Evolutionary conservation across 148 eudicot species (phyloP), one percentile per base, ranked within the genome.

Genomic region (Simmondsia chinensis): DNA sequence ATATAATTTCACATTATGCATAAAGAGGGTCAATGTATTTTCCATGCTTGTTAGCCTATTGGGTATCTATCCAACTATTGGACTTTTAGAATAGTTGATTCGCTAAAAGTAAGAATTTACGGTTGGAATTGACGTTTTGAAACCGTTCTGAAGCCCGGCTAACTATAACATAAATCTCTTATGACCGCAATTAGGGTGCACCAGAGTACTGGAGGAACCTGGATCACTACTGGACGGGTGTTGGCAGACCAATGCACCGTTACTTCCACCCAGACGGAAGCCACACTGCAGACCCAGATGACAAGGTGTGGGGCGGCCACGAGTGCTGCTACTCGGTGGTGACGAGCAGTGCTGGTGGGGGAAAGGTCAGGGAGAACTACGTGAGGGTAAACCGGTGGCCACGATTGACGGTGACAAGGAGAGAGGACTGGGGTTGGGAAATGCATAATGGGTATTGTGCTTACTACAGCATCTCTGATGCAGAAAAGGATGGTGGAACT

Each of bases 301-400:
- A 88, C 60, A 48, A 41, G 47, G 84, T 83, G 18, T 88, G 94
- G 94, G 94, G 97, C 6, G 97, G 97, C 22, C 94, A 88, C 17
- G 97, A 80, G 63, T 64, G 81, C 17, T 56, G 77, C 29, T 88
- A 80, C 49, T 67, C 77, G 7, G 43, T 78, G 1, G 82, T 88
- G 17, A 80, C 91, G 13, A 60, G 87, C 21, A 21, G 70, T 14
- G 20, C 59, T 23, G 69, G 33, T 7, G 65, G 71, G 14, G 77
- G 83, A 26, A 62, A 52, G 30, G 73, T 88, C 18, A 59, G 94
- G 48, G 84, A 70, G 30, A 83, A 88, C 60, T 83, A 83, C 20
- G 87, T 88, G 28, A 80, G 97, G 64, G 73, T 88, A 10, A 83
- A 83, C 70, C 73, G 87, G 2, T 80, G 94, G 97, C 94, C 87